A percentile compares a stretch with the other conserved stretches of the same genome.
Conservation (phyloP, 176 grass and related monocot species). For the Avena atlantica region DNA sequence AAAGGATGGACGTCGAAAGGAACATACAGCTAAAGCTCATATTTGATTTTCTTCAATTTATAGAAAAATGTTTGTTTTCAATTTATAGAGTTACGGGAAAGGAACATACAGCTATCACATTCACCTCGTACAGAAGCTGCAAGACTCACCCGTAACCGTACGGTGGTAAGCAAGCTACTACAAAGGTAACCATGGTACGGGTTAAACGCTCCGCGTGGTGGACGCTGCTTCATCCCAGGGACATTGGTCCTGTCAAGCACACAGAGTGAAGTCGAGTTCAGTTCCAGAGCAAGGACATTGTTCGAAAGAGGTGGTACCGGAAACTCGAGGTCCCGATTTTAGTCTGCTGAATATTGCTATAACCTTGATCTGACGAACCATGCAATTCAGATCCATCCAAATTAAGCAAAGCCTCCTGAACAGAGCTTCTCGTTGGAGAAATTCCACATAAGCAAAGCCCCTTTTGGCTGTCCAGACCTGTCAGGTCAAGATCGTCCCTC, state of each 20-base stretch:
- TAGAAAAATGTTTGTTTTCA: no score
- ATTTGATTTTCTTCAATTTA: no score
- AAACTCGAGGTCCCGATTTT: not conserved
- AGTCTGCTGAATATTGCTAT: not conserved
- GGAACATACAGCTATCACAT: not conserved
- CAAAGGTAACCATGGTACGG: constrained; percentile 54
- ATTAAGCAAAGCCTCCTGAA: constrained; percentile 59
- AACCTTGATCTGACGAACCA: constrained; percentile 67
- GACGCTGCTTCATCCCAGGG: constrained; percentile 71
- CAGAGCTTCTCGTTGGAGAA: constrained; percentile 54
- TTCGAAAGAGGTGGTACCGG: not conserved
- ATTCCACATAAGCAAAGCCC: constrained; percentile 71
- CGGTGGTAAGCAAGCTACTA: constrained; percentile 34
- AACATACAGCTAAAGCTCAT: no score
- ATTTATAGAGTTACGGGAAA: not conserved
- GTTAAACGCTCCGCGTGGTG: constrained; percentile 44
- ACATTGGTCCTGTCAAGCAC: constrained; percentile 69
- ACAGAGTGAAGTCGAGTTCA: not conserved
- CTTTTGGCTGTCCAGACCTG: constrained; percentile 61
- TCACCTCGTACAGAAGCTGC: not conserved
- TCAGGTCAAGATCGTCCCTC: constrained; percentile 69
- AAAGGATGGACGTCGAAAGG: no score
- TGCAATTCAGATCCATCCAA: constrained; percentile 68
- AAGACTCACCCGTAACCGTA: constrained; percentile 64
- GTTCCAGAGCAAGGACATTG: not conserved